Conservation (phyloP, 2,329 filamentous ascomycete genomes). For the Talaromyces islandicus region DNA sequence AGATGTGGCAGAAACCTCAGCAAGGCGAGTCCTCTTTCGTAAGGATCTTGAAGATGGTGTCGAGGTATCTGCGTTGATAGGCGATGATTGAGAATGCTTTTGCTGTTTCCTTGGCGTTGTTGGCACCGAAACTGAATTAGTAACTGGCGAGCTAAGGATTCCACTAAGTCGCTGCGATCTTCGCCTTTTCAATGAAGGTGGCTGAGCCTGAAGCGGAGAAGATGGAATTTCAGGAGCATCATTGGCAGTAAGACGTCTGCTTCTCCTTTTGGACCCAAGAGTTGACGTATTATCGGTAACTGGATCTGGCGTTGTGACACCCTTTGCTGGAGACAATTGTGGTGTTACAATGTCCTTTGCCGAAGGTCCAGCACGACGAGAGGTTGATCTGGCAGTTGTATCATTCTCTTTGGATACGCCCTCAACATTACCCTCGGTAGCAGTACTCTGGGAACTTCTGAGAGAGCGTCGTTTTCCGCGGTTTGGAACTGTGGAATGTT, state of each 20-base stretch:
- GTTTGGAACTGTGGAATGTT: conserved; percentile 13
- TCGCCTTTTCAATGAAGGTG: conserved; percentile 6
- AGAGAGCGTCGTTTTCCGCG: conserved; percentile 26
- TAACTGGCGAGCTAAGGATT: conserved; percentile 1
- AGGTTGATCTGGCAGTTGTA: not conserved
- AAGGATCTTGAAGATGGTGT: not conserved
- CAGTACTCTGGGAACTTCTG: conserved; percentile 15
- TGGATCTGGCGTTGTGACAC: conserved; percentile 3
- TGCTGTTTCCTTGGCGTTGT: not conserved
- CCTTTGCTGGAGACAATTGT: conserved; percentile 5
- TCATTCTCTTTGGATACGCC: not conserved
- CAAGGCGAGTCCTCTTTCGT: not conserved
- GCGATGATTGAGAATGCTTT: not conserved
- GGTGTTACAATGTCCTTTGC: conserved; percentile 4
- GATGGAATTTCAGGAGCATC: not conserved
- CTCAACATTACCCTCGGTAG: not conserved
- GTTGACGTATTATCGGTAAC: not conserved
- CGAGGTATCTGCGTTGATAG: not conserved
- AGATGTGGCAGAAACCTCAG: not conserved
- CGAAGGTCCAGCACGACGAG: not conserved
- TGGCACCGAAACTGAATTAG: not conserved
- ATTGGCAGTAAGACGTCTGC: not conserved
- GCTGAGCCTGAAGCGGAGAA: conserved; percentile 1
- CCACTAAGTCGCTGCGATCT: conserved; percentile 12
- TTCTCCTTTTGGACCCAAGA: conserved; percentile 2